Evolutionary conservation across 352 stramenopile species (phyloP).

Genomic region (Phytophthora ramorum): DNA sequence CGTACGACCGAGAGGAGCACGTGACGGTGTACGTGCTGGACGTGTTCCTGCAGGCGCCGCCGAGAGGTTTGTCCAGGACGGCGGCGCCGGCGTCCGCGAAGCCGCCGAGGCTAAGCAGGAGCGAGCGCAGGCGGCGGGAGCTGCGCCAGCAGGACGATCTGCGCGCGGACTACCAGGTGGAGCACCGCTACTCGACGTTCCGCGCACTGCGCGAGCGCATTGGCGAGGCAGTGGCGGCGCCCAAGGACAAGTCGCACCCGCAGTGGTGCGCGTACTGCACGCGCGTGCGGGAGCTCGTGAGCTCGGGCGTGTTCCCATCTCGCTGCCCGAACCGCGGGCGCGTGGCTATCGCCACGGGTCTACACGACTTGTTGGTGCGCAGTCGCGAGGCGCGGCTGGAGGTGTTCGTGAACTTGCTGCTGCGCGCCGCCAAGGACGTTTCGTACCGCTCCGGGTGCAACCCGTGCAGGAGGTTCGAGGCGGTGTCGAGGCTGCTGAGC

Average conservation of each 20-base stretch:
- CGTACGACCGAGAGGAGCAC: conserved; percentile 38
- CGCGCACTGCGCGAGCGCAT: conserved; percentile 50
- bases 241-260: conserved; percentile 44
- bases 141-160: conserved; percentile 27
- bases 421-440: conserved; percentile 52
- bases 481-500: conserved; percentile 54
- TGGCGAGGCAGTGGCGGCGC: conserved; percentile 24
- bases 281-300: conserved; percentile 47
- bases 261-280: conserved; percentile 72
- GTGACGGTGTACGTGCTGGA: conserved; percentile 60
- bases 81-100: not conserved
- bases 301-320: conserved; percentile 53
- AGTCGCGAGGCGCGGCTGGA: conserved; percentile 44
- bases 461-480: conserved; percentile 56
- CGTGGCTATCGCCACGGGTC: conserved; percentile 27
- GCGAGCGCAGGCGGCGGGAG: conserved; percentile 26
- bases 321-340: conserved; percentile 36
- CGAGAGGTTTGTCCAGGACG: conserved; percentile 47
- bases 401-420: conserved; percentile 53
- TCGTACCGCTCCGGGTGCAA: conserved; percentile 53
- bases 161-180: conserved; percentile 51
- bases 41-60: conserved; percentile 49
- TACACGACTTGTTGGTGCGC: conserved; percentile 25
- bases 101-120: conserved; percentile 9
- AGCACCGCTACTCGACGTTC: conserved; percentile 70